Evolutionary conservation across 1,284 basidiomycete species (phyloP), one percentile per base, ranked within the genome.

Genomic region (Spongispora temasekensis): DNA sequence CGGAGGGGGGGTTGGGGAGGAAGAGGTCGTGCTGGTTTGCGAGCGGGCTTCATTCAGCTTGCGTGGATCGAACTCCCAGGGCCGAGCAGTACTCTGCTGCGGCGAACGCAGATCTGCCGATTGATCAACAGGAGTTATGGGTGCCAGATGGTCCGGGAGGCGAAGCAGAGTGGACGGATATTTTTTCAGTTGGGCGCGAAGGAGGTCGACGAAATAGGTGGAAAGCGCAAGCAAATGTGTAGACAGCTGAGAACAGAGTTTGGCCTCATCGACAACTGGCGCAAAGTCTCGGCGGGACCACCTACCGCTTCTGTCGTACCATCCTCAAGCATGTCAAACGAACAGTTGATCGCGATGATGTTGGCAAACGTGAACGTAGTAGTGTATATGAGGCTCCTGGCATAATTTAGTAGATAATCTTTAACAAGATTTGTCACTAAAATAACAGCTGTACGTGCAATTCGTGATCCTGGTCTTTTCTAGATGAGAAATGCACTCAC

Each of bases 351-450:
- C 0, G 91, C 87, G 51, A 94, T 78, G 44, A 95, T 82, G 68
- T 87, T 94, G 19, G 89, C 82, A 64, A 88, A 84, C 59, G 89
- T 87, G 64, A 93, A 81, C 0, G 92, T 86, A 0, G 94, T 97
- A 1, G 93, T 96, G 77, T 93, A 97, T 58, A 97, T 93, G 54
- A 98, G 80, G 5, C 95, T 88, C 32, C 96, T 83, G 0, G 95
- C 95, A 76, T 97, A 98, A 74, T 98, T 98, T 71, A 97, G 79
- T 23, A 98, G 79, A 76, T 95, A 98, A 62, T 91, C 85, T 8
- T 90, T 85, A 32, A 95, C 83, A 2, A 93, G 78, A 3, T 83
- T 79, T 19, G 82, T 88, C 42, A 88, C 90, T 27, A 97, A 78
- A 5, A 98, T 75, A 3, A 94, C 90, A 44, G 95, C 96, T 95